Conservation (phyloP, 345 rosid genomes). For the Citrus cavaleriei region DNA sequence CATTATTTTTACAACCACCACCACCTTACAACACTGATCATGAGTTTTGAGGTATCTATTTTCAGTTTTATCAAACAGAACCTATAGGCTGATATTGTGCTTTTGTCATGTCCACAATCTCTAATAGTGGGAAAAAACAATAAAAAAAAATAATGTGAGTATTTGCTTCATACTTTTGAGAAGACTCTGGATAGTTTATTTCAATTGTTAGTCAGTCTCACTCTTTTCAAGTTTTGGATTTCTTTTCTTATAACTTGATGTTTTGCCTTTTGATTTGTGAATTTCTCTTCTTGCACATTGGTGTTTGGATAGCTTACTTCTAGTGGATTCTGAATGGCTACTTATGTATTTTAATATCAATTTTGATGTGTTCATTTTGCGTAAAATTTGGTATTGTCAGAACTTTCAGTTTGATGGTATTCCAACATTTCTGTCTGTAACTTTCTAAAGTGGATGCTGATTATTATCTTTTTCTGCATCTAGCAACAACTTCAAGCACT, state of each 20-base stretch:
- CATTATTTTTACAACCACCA: background rate
- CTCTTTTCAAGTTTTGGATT: background rate
- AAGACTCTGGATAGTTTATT: background rate
- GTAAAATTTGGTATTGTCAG: background rate
- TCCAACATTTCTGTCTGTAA: background rate
- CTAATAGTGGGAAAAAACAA: background rate
- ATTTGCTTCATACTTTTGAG: background rate
- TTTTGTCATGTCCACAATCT: too few species aligned
- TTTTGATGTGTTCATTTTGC: background rate
- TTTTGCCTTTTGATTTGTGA: background rate
- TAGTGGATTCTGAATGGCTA: too few species aligned
- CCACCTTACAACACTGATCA: background rate
- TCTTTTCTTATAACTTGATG: background rate
- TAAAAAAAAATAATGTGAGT: background rate
- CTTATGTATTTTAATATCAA: background rate
- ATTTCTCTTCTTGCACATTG: background rate
- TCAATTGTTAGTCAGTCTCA: background rate
- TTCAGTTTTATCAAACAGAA: too few species aligned
- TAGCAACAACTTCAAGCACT: conserved; percentile 99
- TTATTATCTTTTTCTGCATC: conserved; percentile 17
- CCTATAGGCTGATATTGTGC: too few species aligned
- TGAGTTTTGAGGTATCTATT: background rate
- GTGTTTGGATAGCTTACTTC: background rate
- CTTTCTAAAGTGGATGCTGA: conserved; percentile 12
- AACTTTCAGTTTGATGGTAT: background rate